phyloP scores from a whole-genome alignment of 2,329 filamentous ascomycete genomes.

The Fusarium heterosporum region DNA sequence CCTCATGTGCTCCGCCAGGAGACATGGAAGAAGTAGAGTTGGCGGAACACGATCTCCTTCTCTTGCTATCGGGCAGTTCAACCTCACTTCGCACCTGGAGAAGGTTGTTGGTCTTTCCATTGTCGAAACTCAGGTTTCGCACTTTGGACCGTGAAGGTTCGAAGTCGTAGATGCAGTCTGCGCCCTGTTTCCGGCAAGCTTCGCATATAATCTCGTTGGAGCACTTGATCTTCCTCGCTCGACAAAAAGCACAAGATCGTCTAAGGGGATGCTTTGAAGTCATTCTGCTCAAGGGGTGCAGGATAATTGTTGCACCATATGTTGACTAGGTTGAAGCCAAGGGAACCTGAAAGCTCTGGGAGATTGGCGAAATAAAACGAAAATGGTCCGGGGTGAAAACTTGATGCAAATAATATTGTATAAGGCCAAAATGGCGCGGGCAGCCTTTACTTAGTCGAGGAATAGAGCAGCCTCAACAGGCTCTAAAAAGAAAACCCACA shows the following conservation, averaged over 20 bases:
- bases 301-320: constrained; percentile 15
- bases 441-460: constrained; percentile 29
- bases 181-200: constrained; percentile 52
- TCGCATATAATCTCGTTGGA: constrained; percentile 55
- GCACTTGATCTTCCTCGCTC: constrained; percentile 55
- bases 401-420: constrained; percentile 24
- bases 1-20: constrained; percentile 38
- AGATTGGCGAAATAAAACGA: constrained; percentile 1
- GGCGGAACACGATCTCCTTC: constrained; percentile 45
- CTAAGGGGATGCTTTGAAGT: constrained; percentile 50
- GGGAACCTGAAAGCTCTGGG: constrained; percentile 4
- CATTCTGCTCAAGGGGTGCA: constrained; percentile 39
- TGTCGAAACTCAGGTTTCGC: constrained; percentile 47
- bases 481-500: constrained; percentile 29
- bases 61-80: constrained; percentile 33
- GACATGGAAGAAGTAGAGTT: constrained; percentile 45
- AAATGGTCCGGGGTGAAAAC: neutral
- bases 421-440: constrained; percentile 27
- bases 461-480: constrained; percentile 34
- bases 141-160: constrained; percentile 49
- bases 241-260: constrained; percentile 53
- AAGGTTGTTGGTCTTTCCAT: constrained; percentile 31
- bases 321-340: constrained; percentile 2
- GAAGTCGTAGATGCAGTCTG: constrained; percentile 55
- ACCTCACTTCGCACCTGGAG: constrained; percentile 28